Evolutionary conservation across 305 asterid species (phyloP), one percentile per base, ranked within the genome.

Genomic region (Fraxinus paxiana): DNA sequence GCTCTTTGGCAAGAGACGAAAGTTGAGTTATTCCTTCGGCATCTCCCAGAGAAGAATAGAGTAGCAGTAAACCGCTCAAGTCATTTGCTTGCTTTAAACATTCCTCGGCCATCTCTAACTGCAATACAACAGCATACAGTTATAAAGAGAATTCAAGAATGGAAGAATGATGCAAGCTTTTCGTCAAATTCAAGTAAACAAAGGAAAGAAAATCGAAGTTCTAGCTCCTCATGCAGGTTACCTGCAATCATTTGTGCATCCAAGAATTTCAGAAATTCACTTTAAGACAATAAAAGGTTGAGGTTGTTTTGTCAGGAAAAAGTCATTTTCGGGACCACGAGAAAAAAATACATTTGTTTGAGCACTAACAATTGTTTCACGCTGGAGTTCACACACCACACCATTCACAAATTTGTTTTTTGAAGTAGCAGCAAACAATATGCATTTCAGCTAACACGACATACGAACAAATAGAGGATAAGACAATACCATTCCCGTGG

Each of bases 81-180:
- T 94, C 98, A 83, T 86, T 91, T 48, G 98, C 98, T 80, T 94
- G 94, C 90, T 90, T 94, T 91, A 94, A 85, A 80, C 97, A 91
- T 75, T 92, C 90, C 89, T 94, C 98, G n/a, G 97, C 91, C 97
- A 92, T 85, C 87, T 87, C 97, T 79, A 92, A 88, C 98, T 94
- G 97, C 78, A 87, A 85, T 51, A 85, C 41, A 74, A 73, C 61
- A 75, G 78, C 38, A 76, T 15, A 73, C 26, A 46, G 1, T 61
- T 56, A 77, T 59, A 77, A 63, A 83, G 33, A 38, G 24, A 46
- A 67, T 56, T 71, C 76, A 15, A 38, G 61, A 63, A 24, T 0
- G 76, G 56, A 79, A 70, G 8, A 78, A 76, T 28, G 12, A 26
- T 9, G 65, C 63, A 82, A 37, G 63, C 20, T 28, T 35, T 54